phyloP scores from a whole-genome alignment of 2,329 filamentous ascomycete genomes.

The Pseudocercospora fijiensis region DNA sequence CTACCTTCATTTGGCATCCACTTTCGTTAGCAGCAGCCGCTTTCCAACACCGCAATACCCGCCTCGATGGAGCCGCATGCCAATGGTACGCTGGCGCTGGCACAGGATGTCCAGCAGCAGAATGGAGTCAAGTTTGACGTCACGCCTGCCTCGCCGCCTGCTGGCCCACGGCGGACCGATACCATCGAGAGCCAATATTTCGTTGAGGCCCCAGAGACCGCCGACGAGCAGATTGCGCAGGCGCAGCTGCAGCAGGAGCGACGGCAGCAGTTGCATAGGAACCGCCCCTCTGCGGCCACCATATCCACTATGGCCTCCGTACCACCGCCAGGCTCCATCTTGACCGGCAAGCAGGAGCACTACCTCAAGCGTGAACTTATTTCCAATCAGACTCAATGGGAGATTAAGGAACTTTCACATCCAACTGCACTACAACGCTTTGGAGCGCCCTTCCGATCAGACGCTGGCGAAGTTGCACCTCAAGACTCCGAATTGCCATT shows the following conservation, averaged over 20 bases:
- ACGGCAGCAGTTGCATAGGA: slow-evolving; percentile 28
- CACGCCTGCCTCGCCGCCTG: slow-evolving; percentile 19
- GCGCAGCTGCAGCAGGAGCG: slow-evolving; percentile 18
- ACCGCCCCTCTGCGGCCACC: slow-evolving; percentile 30
- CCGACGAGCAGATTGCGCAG: slow-evolving; percentile 21
- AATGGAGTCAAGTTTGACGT: slow-evolving; percentile 15
- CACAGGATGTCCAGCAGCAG: slow-evolving; percentile 2
- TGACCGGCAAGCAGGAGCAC: slow-evolving; percentile 97
- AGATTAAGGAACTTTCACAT: slow-evolving; percentile 90
- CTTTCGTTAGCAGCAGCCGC: not conserved
- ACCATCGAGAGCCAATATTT: slow-evolving; percentile 35
- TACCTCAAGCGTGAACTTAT: slow-evolving; percentile 97
- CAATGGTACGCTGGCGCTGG: slow-evolving; percentile 9
- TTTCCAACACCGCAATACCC: not conserved
- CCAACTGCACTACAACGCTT: slow-evolving; percentile 93
- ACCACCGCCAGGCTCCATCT: slow-evolving; percentile 57
- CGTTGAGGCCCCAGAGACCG: slow-evolving; percentile 34
- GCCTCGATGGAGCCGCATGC: slow-evolving; percentile 9
- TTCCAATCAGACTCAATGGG: slow-evolving; percentile 80
- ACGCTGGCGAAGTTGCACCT: slow-evolving; percentile 87
- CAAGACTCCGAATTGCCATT: slow-evolving; percentile 92
- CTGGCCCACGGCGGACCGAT: slow-evolving; percentile 25
- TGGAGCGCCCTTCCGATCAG: slow-evolving; percentile 90
- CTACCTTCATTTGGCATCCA: not conserved
- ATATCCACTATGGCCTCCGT: slow-evolving; percentile 45